These are phyloP conservation scores for Anacardium occidentale DNA, from an alignment of 345 rosid genomes.

Conservation along the genomic window DNA sequence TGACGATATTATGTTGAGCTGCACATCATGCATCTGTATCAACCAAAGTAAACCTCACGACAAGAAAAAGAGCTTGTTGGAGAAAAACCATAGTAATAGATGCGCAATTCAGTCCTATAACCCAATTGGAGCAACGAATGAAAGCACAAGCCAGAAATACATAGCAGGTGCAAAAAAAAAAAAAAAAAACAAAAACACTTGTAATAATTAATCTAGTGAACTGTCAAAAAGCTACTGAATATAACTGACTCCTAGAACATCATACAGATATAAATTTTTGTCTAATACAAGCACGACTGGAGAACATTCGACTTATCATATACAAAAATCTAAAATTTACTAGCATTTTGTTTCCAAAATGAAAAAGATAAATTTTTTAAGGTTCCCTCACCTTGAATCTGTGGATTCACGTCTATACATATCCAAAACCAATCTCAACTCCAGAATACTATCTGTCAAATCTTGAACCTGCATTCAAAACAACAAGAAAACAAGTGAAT, in stretches of 20 bases:
- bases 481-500: conserved; percentile 11
- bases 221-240: neutral
- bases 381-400: conserved; percentile 61
- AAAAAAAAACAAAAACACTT: neutral
- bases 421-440: conserved; percentile 78
- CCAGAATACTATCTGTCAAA: conserved; percentile 59
- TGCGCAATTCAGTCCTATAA: neutral
- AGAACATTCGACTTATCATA: neutral
- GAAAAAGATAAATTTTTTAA: neutral
- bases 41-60: neutral
- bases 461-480: conserved; percentile 61
- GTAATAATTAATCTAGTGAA: neutral
- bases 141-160: neutral
- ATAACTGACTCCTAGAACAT: neutral
- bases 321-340: neutral
- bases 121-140: neutral
- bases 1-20: neutral
- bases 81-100: neutral
- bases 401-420: conserved; percentile 81
- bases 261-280: neutral
- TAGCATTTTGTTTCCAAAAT: no score
- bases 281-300: neutral
- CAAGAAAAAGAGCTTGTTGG: neutral
- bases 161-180: neutral
- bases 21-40: conserved; percentile 11